phyloP scores from a whole-genome alignment of 495 filamentous ascomycete genomes.

The Talaromyces thailandensis region DNA sequence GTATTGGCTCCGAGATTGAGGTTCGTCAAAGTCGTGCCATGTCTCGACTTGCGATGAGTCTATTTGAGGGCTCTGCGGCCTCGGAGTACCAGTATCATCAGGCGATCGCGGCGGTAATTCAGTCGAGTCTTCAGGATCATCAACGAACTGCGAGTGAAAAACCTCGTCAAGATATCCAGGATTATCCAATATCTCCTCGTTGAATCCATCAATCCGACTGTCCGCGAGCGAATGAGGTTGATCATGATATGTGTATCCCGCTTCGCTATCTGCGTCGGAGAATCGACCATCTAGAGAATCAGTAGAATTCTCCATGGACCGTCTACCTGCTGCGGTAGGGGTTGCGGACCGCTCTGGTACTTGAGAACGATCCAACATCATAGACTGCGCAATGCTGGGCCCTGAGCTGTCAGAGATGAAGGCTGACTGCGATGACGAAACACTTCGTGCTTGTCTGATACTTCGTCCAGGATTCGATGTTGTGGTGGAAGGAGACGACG shows the following conservation, averaged over 20 bases:
- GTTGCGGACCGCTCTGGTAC: background rate
- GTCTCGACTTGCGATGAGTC: slow-evolving; percentile 1
- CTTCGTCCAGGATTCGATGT: slow-evolving; percentile 20
- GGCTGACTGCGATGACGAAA: slow-evolving; percentile 16
- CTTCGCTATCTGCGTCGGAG: slow-evolving; percentile 34
- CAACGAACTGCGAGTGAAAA: slow-evolving; percentile 36
- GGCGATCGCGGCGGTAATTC: background rate
- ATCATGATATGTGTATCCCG: slow-evolving; percentile 16
- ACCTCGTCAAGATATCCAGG: slow-evolving; percentile 42
- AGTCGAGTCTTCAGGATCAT: slow-evolving; percentile 20
- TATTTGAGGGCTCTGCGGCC: slow-evolving; percentile 8
- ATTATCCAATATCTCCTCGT: slow-evolving; percentile 33
- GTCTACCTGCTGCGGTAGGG: background rate
- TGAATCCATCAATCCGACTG: slow-evolving; percentile 16
- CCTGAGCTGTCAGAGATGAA: slow-evolving; percentile 16
- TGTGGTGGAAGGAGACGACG: slow-evolving; percentile 51
- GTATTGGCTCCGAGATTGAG: background rate
- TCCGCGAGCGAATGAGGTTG: slow-evolving; percentile 25
- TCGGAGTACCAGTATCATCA: slow-evolving; percentile 11
- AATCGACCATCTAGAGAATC: slow-evolving; percentile 35
- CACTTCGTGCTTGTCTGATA: slow-evolving; percentile 22
- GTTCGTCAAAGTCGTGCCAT: slow-evolving; percentile 6
- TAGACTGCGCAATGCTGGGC: slow-evolving; percentile 33
- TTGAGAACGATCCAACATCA: slow-evolving; percentile 23
- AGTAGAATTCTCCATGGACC: slow-evolving; percentile 21